Conservation (phyloP, 768 basidiomycete genomes). For the Ephemerocybe angulata region DNA sequence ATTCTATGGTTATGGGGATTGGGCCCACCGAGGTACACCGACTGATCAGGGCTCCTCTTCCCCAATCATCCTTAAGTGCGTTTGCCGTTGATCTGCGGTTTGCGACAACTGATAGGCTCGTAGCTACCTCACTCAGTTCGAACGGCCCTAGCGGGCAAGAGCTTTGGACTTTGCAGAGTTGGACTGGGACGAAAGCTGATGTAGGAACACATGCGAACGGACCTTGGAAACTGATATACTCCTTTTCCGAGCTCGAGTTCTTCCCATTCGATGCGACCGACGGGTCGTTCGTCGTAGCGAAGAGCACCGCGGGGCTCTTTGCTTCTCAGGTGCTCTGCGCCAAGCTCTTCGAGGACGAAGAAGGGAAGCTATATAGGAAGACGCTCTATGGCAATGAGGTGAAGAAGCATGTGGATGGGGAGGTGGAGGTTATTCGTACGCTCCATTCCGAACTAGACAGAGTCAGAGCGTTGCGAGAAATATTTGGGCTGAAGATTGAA, state of each 20-base stretch:
- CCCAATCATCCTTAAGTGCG: not conserved
- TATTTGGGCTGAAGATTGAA: not conserved
- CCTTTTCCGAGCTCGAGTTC: slow-evolving; percentile 28
- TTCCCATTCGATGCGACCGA: slow-evolving; percentile 20
- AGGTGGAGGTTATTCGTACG: slow-evolving; percentile 18
- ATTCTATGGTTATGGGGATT: not conserved
- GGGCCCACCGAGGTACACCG: not conserved
- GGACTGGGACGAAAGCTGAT: slow-evolving; percentile 9
- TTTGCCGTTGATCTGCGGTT: not conserved
- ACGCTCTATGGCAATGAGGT: slow-evolving; percentile 23
- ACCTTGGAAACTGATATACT: slow-evolving; percentile 22
- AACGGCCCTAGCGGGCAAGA: slow-evolving; percentile 4
- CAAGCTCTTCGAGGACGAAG: slow-evolving; percentile 23
- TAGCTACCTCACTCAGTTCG: not conserved
- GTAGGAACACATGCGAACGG: not conserved
- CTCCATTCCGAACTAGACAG: slow-evolving; percentile 28
- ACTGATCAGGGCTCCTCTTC: not conserved
- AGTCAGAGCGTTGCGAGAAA: slow-evolving; percentile 12
- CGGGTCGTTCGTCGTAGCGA: slow-evolving; percentile 22
- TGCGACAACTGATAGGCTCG: not conserved
- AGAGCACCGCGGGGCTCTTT: slow-evolving; percentile 19
- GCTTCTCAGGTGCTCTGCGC: slow-evolving; percentile 23
- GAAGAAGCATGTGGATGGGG: slow-evolving; percentile 18
- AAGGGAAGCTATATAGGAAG: slow-evolving; percentile 16
- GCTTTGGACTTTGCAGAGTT: slow-evolving; percentile 16